phyloP scores from a whole-genome alignment of 1,284 basidiomycete species.

The Boletus mariae region DNA sequence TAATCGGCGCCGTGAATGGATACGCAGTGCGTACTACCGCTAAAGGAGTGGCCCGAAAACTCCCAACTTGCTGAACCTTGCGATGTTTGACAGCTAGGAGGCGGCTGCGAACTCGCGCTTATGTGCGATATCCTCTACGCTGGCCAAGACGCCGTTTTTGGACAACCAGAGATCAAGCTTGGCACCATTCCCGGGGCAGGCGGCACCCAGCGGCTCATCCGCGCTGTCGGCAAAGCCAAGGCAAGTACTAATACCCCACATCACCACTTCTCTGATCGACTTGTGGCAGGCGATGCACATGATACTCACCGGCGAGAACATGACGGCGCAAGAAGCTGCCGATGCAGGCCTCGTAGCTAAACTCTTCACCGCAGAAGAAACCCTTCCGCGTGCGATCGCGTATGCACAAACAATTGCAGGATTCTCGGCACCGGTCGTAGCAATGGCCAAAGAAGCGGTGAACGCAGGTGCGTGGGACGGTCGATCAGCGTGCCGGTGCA shows the following conservation, averaged over 20 bases:
- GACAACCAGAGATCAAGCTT: constrained; percentile 68
- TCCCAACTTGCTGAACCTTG: not conserved
- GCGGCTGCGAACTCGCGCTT: constrained; percentile 66
- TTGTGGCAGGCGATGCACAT: constrained; percentile 58
- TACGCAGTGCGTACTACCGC: constrained; percentile 46
- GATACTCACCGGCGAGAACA: constrained; percentile 55
- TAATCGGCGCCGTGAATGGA: constrained; percentile 62
- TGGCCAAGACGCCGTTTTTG: constrained; percentile 56
- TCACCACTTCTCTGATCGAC: not conserved
- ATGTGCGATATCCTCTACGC: constrained; percentile 53
- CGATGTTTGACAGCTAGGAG: constrained; percentile 46
- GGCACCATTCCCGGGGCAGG: constrained; percentile 67
- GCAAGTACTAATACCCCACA: constrained; percentile 20
- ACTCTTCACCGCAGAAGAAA: constrained; percentile 27
- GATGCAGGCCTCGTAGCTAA: constrained; percentile 33
- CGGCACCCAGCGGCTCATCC: constrained; percentile 55
- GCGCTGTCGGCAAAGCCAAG: constrained; percentile 60
- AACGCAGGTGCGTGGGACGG: constrained; percentile 51
- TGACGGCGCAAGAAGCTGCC: constrained; percentile 55
- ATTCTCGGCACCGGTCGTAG: constrained; percentile 33
- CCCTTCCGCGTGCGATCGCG: constrained; percentile 28
- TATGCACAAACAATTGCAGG: constrained; percentile 28
- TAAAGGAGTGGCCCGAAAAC: no score
- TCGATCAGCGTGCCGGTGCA: not conserved
- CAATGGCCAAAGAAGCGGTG: constrained; percentile 58